Evolutionary conservation across 2,329 filamentous ascomycete genomes (phyloP), one percentile per base, ranked within the genome.

Genomic region (Fusarium musae): DNA sequence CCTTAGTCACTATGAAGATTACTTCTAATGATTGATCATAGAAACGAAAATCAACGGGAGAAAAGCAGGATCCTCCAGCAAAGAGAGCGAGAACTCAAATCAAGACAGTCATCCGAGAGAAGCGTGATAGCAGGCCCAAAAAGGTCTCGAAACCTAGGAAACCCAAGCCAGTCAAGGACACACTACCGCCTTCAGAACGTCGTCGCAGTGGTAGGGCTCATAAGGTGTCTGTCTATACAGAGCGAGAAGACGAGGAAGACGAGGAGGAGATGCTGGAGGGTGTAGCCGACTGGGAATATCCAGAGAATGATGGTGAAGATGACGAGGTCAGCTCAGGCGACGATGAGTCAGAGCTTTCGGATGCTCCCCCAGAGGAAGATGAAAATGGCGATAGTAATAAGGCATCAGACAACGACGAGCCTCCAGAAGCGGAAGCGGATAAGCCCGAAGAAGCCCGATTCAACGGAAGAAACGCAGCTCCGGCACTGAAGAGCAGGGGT

Each of bases 211-310:
- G 88, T n/a, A 86, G 89, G 54, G 79, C 85, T 9, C 83, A 82
- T 70, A 84, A 81, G 56, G 80, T 82, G 21, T 86, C 87, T 10
- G 79, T 83, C 40, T 91, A 91, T 72, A 84, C 85, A 28, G 89
- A 91, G 78, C 85, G 88, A 37, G 87, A 89, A 62, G 87, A 87
- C 16, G 85, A 85, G 16, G 88, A 88, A 54, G 89, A 90, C 66
- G 88, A 90, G 67, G 85, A 88, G 71, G 89, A 90, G 78, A 91
- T 90, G 89, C 81, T 89, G 30, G 85, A 89, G 52, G 89, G 89
- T 5, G 89, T 90, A 9, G 87, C 88, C 2, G 82, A 88, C 77
- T 91, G 89, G 89, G 83, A 87, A 30, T 90, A 90, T 53, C 81
- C 83, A 6, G 78, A 80, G 6, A 66, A 72, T 62, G 56, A 69